Base-by-base conservation (phyloP, 139 green algal species). In the Helicosporidium sp. region DNA sequence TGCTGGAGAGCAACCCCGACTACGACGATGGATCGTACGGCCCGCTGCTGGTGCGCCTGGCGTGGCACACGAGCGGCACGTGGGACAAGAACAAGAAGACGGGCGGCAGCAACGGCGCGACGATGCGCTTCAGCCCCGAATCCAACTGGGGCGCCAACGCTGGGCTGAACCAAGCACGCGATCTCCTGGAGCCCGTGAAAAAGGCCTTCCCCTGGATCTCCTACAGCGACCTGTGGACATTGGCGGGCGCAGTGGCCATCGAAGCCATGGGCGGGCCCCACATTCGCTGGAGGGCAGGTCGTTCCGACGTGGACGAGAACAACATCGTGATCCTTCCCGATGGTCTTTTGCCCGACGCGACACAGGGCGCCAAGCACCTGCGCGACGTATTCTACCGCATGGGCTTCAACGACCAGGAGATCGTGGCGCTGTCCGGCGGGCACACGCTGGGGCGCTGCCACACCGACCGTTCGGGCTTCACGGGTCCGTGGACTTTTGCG, bases 141-240 rank as follows among this genome's bases (percentile, higher is more conserved):
- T 54, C 43, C 41, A 57, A 70, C 34, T 69, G 80, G 52, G 75
- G 52, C 16, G 83, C 82, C 43, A 94, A 94, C 62, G 72, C 73
- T 16, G 84, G 84, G 16, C 73, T 94, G 28, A 46, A 45, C 0
- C 41, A 74, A 20, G 76, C 79, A 2, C 62, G 69, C n/a, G 58
- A 82, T 26, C 48, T 87, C 47, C 69, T 94, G 53, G 83, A 93
- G 61, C 77, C 74, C 4, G 67, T 94, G 46, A 92, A 94, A 65
- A 58, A 68, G 26, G 58, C 64, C 22, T 54, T 68, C 58, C 65
- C 70, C 24, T 76, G 73, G 64, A 74, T 80, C 53, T 64, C 55
- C 0, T 70, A 70, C 52, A 63, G 63, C 19, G 84, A 93, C 66
- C 65, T 93, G 40, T 91, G 70, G 71, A 93, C 84, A 7, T 68